Evolutionary conservation across 495 filamentous ascomycete genomes (phyloP).

Genomic region (Penicillium paxilli): DNA sequence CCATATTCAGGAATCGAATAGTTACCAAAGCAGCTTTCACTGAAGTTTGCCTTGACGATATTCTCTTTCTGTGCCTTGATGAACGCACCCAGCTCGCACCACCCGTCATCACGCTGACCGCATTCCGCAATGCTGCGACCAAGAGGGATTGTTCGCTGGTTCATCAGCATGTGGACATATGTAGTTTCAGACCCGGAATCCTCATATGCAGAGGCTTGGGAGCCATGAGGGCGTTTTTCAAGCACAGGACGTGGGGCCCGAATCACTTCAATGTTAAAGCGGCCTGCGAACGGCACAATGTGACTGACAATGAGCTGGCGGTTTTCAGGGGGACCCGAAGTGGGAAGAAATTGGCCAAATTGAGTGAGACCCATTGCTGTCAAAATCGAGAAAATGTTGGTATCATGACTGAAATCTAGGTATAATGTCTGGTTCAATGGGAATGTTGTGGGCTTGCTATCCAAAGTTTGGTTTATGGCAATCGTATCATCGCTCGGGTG

Average conservation of each 20-base stretch:
- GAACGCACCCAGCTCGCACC: neutral
- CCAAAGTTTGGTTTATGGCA: constrained; percentile 55
- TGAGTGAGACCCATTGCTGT: constrained; percentile 50
- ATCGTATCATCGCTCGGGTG: constrained; percentile 50
- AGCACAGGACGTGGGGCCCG: neutral
- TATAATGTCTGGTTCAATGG: constrained; percentile 53
- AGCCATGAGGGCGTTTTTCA: neutral
- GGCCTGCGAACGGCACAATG: constrained; percentile 1
- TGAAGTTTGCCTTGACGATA: constrained; percentile 1
- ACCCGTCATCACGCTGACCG: constrained; percentile 1
- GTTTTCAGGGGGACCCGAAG: neutral
- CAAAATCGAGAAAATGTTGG: constrained; percentile 42
- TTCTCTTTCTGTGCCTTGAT: constrained; percentile 1
- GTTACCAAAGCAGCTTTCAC: constrained; percentile 3
- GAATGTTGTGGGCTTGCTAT: constrained; percentile 45
- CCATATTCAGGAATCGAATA: constrained; percentile 1
- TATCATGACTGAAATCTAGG: constrained; percentile 44
- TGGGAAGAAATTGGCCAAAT: neutral
- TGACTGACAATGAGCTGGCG: neutral
- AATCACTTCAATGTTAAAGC: constrained; percentile 3
- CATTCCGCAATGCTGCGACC: constrained; percentile 1
- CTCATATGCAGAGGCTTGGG: neutral
- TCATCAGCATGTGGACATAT: constrained; percentile 1
- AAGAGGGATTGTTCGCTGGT: constrained; percentile 2
- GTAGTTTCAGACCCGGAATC: neutral